A percentile compares a stretch with the other conserved stretches of the same genome.
Conservation (phyloP, 495 filamentous ascomycete species). For the Xylaria sp. region DNA sequence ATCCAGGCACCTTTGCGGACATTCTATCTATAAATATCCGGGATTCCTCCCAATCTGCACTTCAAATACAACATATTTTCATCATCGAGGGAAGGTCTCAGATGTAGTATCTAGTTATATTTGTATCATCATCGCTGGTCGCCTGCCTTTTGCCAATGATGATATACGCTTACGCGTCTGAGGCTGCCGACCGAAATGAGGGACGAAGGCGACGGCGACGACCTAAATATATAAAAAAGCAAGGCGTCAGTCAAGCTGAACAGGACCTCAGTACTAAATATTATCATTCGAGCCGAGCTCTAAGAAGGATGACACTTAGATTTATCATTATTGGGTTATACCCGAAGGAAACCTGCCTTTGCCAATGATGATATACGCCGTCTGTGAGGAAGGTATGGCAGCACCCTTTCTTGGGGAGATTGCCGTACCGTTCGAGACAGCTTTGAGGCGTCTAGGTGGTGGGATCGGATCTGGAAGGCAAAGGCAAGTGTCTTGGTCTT, state of each 20-base stretch:
- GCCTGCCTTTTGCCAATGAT: background rate
- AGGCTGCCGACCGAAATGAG: conserved; percentile 1
- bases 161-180: background rate
- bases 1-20: conserved; percentile 16
- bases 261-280: background rate
- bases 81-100: background rate
- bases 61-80: conserved; percentile 2
- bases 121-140: background rate
- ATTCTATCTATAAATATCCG: conserved; percentile 18
- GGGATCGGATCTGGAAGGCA: conserved; percentile 14
- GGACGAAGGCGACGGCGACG: background rate
- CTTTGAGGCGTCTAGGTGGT: conserved; percentile 13
- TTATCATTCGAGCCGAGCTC: no score
- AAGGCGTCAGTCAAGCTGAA: background rate
- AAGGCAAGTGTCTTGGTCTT: conserved; percentile 18
- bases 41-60: conserved; percentile 19
- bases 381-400: conserved; percentile 16
- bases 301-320: no score
- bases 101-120: background rate
- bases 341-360: background rate
- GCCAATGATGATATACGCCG: conserved; percentile 17
- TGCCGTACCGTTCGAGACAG: conserved; percentile 17
- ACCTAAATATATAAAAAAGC: background rate
- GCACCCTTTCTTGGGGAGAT: conserved; percentile 17
- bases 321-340: no score